Evolutionary conservation across 371 early-diverging fungal genomes (phyloP), one percentile per base, ranked within the genome.

Genomic region (Entomophthora muscae): DNA sequence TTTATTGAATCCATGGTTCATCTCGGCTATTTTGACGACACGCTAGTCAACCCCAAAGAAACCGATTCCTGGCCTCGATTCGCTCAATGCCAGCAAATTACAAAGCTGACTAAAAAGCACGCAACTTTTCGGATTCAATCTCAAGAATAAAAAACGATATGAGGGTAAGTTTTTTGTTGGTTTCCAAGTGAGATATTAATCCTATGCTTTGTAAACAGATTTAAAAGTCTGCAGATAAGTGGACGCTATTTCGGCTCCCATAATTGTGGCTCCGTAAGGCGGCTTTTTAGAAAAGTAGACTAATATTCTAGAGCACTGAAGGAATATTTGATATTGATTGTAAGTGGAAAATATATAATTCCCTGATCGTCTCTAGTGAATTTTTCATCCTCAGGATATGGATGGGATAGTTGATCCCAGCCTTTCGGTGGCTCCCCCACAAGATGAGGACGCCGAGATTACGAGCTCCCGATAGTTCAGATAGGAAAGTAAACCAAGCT

Each of bases 171-270:
- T 12, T 32, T 61, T 33, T n/a, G n/a, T n/a, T n/a, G n/a, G 42
- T 12, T 21, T 32, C n/a, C n/a, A n/a, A n/a, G n/a, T n/a, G n/a
- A n/a, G n/a, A n/a, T n/a, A n/a, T n/a, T n/a, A n/a, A n/a, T n/a
- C n/a, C n/a, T n/a, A n/a, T n/a, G n/a, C n/a, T n/a, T n/a, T n/a
- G 13, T 32, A 22, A 12, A 29, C 31, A 61, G 61, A 61, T n/a
- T 12, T 26, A 61, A 61, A 61, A 61, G 42, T 21, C 42, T 17
- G 42, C 2, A 12, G 61, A 61, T n/a, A 61, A 33, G 24, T 51
- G 33, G 42, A 26, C 31, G 61, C 13, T 61, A 21, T 24, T 24
- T 33, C 31, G 42, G 42, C 17, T 5, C 5, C 21, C 42, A 26
- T 13, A 61, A 21, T 32, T 3, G 10, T 12, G 27, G n/a, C n/a